A percentile compares a stretch with the other conserved stretches of the same genome.
Evolutionary conservation across 148 eudicot genomes (phyloP).

Genomic region (Vaccinium vitisidaea): DNA sequence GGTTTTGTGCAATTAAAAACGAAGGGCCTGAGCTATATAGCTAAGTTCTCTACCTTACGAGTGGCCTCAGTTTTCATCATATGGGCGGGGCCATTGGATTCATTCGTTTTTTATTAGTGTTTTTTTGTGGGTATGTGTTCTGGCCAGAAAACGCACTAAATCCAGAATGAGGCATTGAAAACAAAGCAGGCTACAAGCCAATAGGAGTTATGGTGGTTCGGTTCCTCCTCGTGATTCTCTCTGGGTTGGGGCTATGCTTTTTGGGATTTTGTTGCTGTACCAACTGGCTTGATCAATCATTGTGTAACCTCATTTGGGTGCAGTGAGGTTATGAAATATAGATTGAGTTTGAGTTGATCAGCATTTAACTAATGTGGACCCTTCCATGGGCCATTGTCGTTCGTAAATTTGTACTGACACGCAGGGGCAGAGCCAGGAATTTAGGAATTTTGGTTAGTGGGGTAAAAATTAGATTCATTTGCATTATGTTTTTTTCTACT

Average conservation of each 20-base stretch:
- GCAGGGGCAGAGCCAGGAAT: background rate
- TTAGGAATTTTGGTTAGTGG: too few species aligned
- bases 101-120: background rate
- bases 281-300: background rate
- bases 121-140: background rate
- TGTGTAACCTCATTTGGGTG: too few species aligned
- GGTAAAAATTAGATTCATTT: too few species aligned
- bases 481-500: too few species aligned
- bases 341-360: too few species aligned
- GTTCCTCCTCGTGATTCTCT: background rate
- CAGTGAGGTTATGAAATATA: too few species aligned
- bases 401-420: background rate
- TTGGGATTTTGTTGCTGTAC: background rate
- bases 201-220: background rate
- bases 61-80: background rate
- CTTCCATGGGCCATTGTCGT: background rate
- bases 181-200: conserved; percentile 4
- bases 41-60: background rate
- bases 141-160: background rate
- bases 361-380: background rate
- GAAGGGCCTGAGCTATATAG: background rate
- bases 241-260: background rate
- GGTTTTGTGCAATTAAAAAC: conserved; percentile 15
- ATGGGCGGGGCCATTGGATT: background rate
- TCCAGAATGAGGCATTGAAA: background rate